These are phyloP conservation scores for Xanthoconium stramineum DNA, from an alignment of 768 basidiomycete genomes.

Conservation along the genomic window DNA sequence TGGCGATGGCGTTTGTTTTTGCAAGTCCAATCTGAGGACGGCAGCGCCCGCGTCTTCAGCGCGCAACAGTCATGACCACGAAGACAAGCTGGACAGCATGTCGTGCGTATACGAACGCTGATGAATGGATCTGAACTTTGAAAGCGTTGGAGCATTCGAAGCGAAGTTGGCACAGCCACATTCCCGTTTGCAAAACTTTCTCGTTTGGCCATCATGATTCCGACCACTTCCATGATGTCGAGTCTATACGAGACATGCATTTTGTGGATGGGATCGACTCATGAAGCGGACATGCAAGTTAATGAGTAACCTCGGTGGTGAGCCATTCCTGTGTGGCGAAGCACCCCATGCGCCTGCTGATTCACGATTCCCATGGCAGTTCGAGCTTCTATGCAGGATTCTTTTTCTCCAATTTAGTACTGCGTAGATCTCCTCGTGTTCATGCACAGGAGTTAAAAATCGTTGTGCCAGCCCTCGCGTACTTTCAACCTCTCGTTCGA, in stretches of 20 bases:
- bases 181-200: no score
- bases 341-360: background rate
- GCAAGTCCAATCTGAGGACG: conserved; percentile 32
- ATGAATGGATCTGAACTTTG: no score
- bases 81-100: conserved; percentile 16
- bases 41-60: conserved; percentile 32
- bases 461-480: background rate
- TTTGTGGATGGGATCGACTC: background rate
- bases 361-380: background rate
- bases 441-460: background rate
- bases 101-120: background rate
- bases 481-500: background rate
- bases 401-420: background rate
- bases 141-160: no score
- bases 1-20: conserved; percentile 8
- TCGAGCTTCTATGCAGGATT: background rate
- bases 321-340: background rate
- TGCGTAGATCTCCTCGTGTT: background rate
- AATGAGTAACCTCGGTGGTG: background rate
- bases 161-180: no score
- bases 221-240: background rate
- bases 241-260: background rate
- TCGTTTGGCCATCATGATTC: no score
- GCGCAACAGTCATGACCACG: conserved; percentile 32
- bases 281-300: background rate